Evolutionary conservation across 2,329 filamentous ascomycete species (phyloP).

Genomic region (Phyllosticta citribraziliensis): DNA sequence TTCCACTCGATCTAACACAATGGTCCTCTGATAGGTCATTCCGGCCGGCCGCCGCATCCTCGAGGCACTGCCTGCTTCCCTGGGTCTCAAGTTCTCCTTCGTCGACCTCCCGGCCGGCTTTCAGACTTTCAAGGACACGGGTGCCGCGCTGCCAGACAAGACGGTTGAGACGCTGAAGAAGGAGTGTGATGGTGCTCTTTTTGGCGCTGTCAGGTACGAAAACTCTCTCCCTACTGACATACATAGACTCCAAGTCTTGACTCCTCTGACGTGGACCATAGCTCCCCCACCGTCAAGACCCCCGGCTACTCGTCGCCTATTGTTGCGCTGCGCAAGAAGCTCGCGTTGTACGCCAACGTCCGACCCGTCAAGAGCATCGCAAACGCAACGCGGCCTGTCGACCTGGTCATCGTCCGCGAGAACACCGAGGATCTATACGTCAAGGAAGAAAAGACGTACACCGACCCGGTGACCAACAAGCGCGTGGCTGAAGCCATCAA

Average conservation of each 20-base stretch:
- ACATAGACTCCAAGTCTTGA: not conserved
- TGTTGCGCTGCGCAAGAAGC: slow-evolving; percentile 87
- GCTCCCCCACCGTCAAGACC: slow-evolving; percentile 78
- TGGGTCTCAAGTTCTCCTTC: slow-evolving; percentile 89
- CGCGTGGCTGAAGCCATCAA: slow-evolving; percentile 89
- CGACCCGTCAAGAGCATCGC: slow-evolving; percentile 81
- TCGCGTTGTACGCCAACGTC: slow-evolving; percentile 95
- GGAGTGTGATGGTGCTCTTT: slow-evolving; percentile 92
- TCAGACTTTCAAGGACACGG: slow-evolving; percentile 84
- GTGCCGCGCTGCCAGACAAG: slow-evolving; percentile 76
- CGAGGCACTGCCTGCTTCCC: slow-evolving; percentile 83
- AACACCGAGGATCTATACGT: slow-evolving; percentile 99
- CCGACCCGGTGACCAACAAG: slow-evolving; percentile 61
- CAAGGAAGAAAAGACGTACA: slow-evolving; percentile 84
- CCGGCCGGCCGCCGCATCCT: slow-evolving; percentile 83
- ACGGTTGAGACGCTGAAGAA: slow-evolving; percentile 82
- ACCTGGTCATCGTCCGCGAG: slow-evolving; percentile 96
- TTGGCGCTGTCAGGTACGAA: slow-evolving; percentile 72
- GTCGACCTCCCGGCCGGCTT: slow-evolving; percentile 88
- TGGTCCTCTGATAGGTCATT: slow-evolving; percentile 47
- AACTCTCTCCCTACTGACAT: not conserved
- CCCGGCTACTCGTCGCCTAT: slow-evolving; percentile 95
- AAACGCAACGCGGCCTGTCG: slow-evolving; percentile 59
- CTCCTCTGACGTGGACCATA: slow-evolving; percentile 17
- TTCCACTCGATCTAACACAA: not conserved